Evolutionary conservation across 2,329 filamentous ascomycete genomes (phyloP).

Genomic region (Cladophialophora psammophila): DNA sequence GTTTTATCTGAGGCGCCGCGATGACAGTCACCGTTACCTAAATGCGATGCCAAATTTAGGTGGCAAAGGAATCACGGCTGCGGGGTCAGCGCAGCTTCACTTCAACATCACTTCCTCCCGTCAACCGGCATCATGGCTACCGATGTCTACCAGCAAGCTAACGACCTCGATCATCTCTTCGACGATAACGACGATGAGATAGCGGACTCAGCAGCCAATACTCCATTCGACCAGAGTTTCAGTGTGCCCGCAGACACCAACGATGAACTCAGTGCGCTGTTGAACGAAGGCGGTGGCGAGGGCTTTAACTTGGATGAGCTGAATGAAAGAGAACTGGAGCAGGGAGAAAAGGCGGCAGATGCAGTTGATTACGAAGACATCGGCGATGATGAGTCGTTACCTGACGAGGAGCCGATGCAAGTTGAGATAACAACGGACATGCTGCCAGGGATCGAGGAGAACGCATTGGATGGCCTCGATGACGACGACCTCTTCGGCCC

Average conservation of each 20-base stretch:
- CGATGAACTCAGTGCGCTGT: slow-evolving; percentile 42
- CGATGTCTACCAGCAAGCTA: slow-evolving; percentile 36
- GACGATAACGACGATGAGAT: slow-evolving; percentile 30
- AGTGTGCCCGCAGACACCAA: slow-evolving; percentile 29
- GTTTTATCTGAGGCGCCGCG: neutral
- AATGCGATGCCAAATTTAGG: slow-evolving; percentile 24
- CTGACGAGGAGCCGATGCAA: slow-evolving; percentile 62
- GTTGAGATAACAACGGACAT: slow-evolving; percentile 28
- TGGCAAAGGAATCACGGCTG: slow-evolving; percentile 13
- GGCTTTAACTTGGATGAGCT: slow-evolving; percentile 37
- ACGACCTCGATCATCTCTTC: slow-evolving; percentile 39
- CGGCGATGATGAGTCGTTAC: slow-evolving; percentile 86
- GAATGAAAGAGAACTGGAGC: slow-evolving; percentile 47
- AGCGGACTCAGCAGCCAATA: slow-evolving; percentile 21
- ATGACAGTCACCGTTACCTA: neutral
- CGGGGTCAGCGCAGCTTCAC: slow-evolving; percentile 21
- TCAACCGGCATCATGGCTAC: slow-evolving; percentile 25
- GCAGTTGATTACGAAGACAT: slow-evolving; percentile 92
- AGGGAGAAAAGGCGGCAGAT: slow-evolving; percentile 84
- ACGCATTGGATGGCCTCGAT: slow-evolving; percentile 61
- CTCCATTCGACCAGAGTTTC: slow-evolving; percentile 33
- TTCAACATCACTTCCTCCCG: slow-evolving; percentile 13
- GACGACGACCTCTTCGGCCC: slow-evolving; percentile 52
- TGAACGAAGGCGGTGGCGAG: slow-evolving; percentile 45
- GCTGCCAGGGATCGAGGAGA: slow-evolving; percentile 54